These are phyloP conservation scores for Stentor roeselii DNA, from an alignment of 73 alveolate genomes.

Conservation along the genomic window DNA sequence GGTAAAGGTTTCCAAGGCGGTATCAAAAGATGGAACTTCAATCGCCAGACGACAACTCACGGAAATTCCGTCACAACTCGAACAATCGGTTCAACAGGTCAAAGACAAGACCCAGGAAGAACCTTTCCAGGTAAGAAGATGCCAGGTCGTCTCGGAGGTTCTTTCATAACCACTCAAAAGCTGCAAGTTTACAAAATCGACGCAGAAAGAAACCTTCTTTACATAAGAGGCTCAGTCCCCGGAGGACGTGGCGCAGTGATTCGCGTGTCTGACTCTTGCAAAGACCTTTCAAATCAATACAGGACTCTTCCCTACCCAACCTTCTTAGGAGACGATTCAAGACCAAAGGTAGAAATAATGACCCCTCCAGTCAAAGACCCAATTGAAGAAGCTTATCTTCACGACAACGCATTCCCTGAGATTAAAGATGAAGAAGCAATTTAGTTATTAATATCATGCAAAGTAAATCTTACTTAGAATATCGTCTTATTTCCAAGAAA, in stretches of 20 bases:
- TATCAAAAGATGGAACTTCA: constrained; percentile 82
- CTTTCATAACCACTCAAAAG: constrained; percentile 36
- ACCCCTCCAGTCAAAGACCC: constrained; percentile 52
- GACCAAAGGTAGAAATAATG: constrained; percentile 42
- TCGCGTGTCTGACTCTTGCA: constrained; percentile 58
- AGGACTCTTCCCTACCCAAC: constrained; percentile 59
- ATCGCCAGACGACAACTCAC: constrained; percentile 63
- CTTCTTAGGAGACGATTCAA: constrained; percentile 37
- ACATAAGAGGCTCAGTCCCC: constrained; percentile 78
- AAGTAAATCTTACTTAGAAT: constrained; percentile 23
- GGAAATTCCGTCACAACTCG: constrained; percentile 82
- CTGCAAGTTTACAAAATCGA: constrained; percentile 63
- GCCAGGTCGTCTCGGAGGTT: constrained; percentile 86
- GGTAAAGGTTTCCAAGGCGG: constrained; percentile 82
- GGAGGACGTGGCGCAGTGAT: constrained; percentile 69
- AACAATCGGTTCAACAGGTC: constrained; percentile 75
- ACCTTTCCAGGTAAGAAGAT: constrained; percentile 81
- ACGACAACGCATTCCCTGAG: constrained; percentile 50
- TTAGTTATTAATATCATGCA: background rate
- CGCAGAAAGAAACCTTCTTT: constrained; percentile 62
- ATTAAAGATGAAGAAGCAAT: background rate
- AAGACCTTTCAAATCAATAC: constrained; percentile 47
- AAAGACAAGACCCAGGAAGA: constrained; percentile 81
- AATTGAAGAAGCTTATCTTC: constrained; percentile 38
- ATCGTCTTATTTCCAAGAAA: constrained; percentile 28